A percentile compares a stretch with the other conserved stretches of the same genome.
phyloP scores from a whole-genome alignment of 805 yeast genomes.

The Candida parachauliodes region DNA sequence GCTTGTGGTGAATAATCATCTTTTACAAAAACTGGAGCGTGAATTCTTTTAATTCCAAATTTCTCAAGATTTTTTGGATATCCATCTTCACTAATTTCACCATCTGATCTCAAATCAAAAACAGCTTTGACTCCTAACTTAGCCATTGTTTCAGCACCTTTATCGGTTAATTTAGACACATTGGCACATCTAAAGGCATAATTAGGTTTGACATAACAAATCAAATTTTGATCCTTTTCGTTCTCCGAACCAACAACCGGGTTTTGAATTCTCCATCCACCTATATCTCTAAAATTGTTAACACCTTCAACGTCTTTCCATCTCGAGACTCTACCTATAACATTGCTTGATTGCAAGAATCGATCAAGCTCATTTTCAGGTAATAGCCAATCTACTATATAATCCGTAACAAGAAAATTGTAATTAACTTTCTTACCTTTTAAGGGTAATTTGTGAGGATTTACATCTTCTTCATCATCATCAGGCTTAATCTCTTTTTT shows the following conservation, averaged over 20 bases:
- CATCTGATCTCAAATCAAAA: constrained; percentile 65
- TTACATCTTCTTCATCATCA: constrained; percentile 26
- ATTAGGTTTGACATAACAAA: constrained; percentile 48
- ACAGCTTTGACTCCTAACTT: constrained; percentile 49
- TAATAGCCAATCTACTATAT: constrained; percentile 46
- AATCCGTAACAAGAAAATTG: constrained; percentile 48
- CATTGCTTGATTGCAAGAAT: constrained; percentile 37
- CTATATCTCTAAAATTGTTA: constrained; percentile 72
- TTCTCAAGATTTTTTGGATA: constrained; percentile 31
- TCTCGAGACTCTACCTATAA: constrained; percentile 43
- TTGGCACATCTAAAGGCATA: constrained; percentile 63
- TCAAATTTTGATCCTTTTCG: constrained; percentile 12
- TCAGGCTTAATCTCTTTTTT: constrained; percentile 30
- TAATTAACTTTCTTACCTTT: constrained; percentile 54
- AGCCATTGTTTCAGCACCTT: constrained; percentile 43
- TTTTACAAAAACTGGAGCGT: constrained; percentile 54
- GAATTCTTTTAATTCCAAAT: constrained; percentile 46
- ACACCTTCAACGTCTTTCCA: constrained; percentile 68
- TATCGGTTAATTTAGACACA: constrained; percentile 46
- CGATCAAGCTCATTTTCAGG: constrained; percentile 50
- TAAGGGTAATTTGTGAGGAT: constrained; percentile 42
- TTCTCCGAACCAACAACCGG: constrained; percentile 20
- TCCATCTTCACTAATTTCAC: constrained; percentile 51
- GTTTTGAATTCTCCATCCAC: constrained; percentile 57
- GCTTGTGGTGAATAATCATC: constrained; percentile 63